Conservation (phyloP, 1,139 yeast species). For the Candida albicans region DNA sequence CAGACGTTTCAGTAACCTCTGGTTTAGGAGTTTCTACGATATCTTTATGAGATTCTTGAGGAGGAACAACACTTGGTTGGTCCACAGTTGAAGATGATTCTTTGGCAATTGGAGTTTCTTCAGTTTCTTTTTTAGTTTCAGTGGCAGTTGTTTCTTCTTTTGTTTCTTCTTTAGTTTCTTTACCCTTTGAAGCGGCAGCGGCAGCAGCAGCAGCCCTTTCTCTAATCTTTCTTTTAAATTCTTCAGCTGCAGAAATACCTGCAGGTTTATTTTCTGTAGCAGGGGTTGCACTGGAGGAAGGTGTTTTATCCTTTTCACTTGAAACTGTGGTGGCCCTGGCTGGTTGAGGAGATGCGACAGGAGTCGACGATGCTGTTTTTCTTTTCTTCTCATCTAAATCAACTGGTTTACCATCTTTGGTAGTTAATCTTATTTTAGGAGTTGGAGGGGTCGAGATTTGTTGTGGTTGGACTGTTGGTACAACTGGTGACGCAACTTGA, state of each 20-base stretch:
- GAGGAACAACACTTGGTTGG: not conserved
- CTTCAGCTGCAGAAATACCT: slow-evolving; percentile 19
- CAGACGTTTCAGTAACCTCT: not conserved
- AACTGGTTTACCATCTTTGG: slow-evolving; percentile 48
- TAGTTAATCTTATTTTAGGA: slow-evolving; percentile 39
- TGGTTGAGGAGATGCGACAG: slow-evolving; percentile 20
- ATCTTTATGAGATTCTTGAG: slow-evolving; percentile 4
- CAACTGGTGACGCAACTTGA: slow-evolving; percentile 10
- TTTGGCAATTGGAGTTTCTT: not conserved
- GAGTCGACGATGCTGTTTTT: slow-evolving; percentile 20
- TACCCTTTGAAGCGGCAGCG: slow-evolving; percentile 6
- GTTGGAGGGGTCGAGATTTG: slow-evolving; percentile 17
- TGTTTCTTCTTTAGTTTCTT: slow-evolving; percentile 17
- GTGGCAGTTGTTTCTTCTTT: slow-evolving; percentile 12
- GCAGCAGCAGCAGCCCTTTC: slow-evolving; percentile 16
- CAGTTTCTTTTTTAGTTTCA: slow-evolving; percentile 11
- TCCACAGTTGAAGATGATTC: not conserved
- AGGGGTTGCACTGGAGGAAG: slow-evolving; percentile 15
- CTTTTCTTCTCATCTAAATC: slow-evolving; percentile 47
- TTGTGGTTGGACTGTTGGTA: slow-evolving; percentile 14
- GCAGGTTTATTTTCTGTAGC: slow-evolving; percentile 14
- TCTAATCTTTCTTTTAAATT: slow-evolving; percentile 16
- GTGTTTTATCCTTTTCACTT: slow-evolving; percentile 3
- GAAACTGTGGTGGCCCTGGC: slow-evolving; percentile 18
- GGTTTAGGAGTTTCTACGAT: not conserved